Conservation (phyloP, 2,329 filamentous ascomycete genomes). For the Neodidymelliopsis sp. region DNA sequence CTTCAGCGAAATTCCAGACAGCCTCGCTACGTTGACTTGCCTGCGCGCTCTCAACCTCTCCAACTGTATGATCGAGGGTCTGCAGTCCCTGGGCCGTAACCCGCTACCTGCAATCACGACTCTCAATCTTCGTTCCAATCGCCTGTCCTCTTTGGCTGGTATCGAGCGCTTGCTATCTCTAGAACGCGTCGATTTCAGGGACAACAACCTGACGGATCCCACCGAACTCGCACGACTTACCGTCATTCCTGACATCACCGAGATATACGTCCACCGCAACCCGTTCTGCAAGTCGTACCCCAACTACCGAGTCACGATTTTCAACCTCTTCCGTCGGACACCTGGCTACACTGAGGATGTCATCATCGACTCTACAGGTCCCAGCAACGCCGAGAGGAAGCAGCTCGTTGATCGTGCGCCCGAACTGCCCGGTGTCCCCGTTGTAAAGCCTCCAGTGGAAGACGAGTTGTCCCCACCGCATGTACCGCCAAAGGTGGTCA, state of each 20-base stretch:
- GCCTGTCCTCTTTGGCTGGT: conserved; percentile 84
- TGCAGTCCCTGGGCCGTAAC: conserved; percentile 84
- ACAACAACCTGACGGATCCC: conserved; percentile 90
- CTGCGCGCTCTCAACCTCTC: conserved; percentile 93
- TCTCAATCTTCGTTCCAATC: conserved; percentile 88
- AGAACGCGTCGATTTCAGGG: conserved; percentile 87
- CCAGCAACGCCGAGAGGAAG: conserved; percentile 84
- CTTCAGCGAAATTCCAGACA: conserved; percentile 93
- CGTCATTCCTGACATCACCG: conserved; percentile 86
- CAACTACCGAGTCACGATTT: conserved; percentile 86
- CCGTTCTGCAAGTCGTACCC: conserved; percentile 88
- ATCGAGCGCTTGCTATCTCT: conserved; percentile 88
- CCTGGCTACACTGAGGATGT: conserved; percentile 92
- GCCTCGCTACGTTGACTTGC: conserved; percentile 81
- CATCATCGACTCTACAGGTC: conserved; percentile 82
- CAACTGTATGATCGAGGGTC: conserved; percentile 95
- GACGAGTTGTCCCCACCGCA: conserved; percentile 65
- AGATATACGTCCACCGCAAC: conserved; percentile 92
- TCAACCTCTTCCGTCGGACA: conserved; percentile 92
- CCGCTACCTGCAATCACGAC: conserved; percentile 93
- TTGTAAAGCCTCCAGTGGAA: conserved; percentile 73
- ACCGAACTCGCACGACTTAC: conserved; percentile 89
- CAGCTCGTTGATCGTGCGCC: conserved; percentile 82
- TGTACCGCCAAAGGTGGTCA: conserved; percentile 64
- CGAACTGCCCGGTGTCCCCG: conserved; percentile 76